Evolutionary conservation across 2,329 filamentous ascomycete species (phyloP).

Genomic region (Epicoccum sorghinum): DNA sequence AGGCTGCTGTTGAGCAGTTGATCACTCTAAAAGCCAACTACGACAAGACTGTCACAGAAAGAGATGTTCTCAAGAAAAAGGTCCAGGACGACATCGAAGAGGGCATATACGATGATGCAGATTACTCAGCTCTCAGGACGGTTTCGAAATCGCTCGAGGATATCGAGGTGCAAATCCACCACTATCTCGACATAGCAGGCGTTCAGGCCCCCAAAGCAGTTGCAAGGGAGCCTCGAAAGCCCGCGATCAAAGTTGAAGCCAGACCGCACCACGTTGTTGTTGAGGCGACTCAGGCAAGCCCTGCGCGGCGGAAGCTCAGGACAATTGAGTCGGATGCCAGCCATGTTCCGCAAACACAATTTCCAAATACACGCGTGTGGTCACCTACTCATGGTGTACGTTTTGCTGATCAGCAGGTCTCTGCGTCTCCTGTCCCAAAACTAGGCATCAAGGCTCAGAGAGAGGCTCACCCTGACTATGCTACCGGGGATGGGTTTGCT

Average conservation of each 20-base stretch:
- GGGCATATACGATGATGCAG: conserved; percentile 32
- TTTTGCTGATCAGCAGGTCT: conserved; percentile 28
- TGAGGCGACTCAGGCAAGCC: conserved; percentile 40
- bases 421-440: conserved; percentile 15
- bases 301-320: conserved; percentile 23
- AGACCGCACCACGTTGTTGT: conserved; percentile 30
- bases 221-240: not conserved
- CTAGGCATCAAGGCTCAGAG: conserved; percentile 14
- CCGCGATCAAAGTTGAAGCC: conserved; percentile 16
- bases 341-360: conserved; percentile 40
- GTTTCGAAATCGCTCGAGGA: conserved; percentile 36
- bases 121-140: conserved; percentile 34
- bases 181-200: conserved; percentile 32
- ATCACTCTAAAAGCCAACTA: conserved; percentile 26
- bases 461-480: conserved; percentile 23
- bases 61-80: conserved; percentile 33
- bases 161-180: conserved; percentile 36
- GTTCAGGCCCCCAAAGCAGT: conserved; percentile 23
- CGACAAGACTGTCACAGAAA: conserved; percentile 24
- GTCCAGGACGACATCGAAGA: conserved; percentile 40
- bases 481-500: conserved; percentile 4
- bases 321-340: conserved; percentile 14
- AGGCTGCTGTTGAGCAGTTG: conserved; percentile 41
- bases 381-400: conserved; percentile 35
- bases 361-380: conserved; percentile 33